Conservation (phyloP, 805 yeast genomes). For the Candida awuae region DNA sequence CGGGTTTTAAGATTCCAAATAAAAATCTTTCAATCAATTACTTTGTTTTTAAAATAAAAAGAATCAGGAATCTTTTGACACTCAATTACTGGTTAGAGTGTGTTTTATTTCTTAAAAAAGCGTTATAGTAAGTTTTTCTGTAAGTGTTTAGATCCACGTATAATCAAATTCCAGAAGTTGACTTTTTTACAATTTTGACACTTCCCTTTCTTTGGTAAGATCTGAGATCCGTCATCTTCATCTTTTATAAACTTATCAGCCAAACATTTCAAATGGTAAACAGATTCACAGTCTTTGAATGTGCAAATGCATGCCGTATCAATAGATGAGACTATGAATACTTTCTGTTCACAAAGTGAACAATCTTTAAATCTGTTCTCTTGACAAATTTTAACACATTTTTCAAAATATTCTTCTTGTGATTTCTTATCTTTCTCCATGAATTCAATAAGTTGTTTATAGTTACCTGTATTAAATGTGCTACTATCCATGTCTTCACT, state of each 20-base stretch:
- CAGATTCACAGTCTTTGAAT: slow-evolving; percentile 20
- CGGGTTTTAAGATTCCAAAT: too few species aligned
- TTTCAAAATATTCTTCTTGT: slow-evolving; percentile 14
- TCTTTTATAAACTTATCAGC: slow-evolving; percentile 10
- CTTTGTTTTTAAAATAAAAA: too few species aligned
- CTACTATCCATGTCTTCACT: slow-evolving; percentile 3
- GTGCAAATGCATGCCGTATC: slow-evolving; percentile 21
- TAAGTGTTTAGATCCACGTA: slow-evolving; percentile 12
- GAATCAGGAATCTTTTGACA: too few species aligned
- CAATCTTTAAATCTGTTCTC: slow-evolving; percentile 9
- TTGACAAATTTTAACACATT: slow-evolving; percentile 13
- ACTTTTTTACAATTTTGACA: slow-evolving; percentile 20
- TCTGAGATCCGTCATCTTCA: slow-evolving; percentile 9
- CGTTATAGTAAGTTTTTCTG: slow-evolving; percentile 1
- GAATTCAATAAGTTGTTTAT: slow-evolving; percentile 21
- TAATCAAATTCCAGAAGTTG: slow-evolving; percentile 25
- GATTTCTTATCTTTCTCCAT: slow-evolving; percentile 9
- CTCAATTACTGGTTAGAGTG: too few species aligned
- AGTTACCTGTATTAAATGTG: slow-evolving; percentile 23
- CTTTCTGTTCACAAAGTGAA: slow-evolving; percentile 12
- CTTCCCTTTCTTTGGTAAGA: slow-evolving; percentile 23
- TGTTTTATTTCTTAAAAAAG: too few species aligned
- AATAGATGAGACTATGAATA: slow-evolving; percentile 8
- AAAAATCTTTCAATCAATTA: too few species aligned
- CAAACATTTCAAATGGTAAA: slow-evolving; percentile 32